phyloP scores from a whole-genome alignment of 2,329 filamentous ascomycete species.

The Colletotrichum sp. region DNA sequence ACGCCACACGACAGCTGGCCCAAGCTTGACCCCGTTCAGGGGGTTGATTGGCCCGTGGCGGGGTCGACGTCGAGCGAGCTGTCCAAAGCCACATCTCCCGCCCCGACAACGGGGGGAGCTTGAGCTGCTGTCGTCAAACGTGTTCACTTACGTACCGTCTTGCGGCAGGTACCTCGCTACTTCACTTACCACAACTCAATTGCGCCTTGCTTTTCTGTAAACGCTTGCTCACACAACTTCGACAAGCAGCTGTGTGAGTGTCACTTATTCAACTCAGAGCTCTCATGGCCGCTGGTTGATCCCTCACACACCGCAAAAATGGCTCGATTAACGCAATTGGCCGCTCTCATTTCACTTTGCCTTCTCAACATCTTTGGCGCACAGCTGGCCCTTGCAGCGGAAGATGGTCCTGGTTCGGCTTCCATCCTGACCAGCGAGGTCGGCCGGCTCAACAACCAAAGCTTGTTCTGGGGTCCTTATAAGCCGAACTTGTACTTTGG shows the following conservation, averaged over 20 bases:
- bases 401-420: constrained; percentile 15
- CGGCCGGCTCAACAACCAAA: constrained; percentile 72
- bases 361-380: constrained; percentile 23
- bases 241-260: constrained; percentile 4
- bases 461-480: constrained; percentile 95
- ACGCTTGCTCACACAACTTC: constrained; percentile 1
- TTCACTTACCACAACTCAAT: background rate
- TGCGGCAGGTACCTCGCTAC: constrained; percentile 10
- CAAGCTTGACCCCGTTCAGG: background rate
- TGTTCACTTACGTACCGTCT: constrained; percentile 13
- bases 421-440: constrained; percentile 53
- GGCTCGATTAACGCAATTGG: constrained; percentile 29
- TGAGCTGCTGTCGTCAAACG: constrained; percentile 15
- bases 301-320: constrained; percentile 18
- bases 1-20: constrained; percentile 9
- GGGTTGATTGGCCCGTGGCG: background rate
- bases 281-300: constrained; percentile 11
- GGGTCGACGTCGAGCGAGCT: background rate
- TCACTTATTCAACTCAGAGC: background rate
- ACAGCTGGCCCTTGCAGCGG: constrained; percentile 20
- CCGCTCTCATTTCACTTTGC: constrained; percentile 26
- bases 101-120: constrained; percentile 6
- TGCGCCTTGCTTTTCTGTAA: background rate
- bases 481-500: constrained; percentile 95
- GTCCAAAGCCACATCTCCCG: constrained; percentile 17